phyloP scores from a whole-genome alignment of 805 yeast genomes.

The Sugiyamaella smithiae region DNA sequence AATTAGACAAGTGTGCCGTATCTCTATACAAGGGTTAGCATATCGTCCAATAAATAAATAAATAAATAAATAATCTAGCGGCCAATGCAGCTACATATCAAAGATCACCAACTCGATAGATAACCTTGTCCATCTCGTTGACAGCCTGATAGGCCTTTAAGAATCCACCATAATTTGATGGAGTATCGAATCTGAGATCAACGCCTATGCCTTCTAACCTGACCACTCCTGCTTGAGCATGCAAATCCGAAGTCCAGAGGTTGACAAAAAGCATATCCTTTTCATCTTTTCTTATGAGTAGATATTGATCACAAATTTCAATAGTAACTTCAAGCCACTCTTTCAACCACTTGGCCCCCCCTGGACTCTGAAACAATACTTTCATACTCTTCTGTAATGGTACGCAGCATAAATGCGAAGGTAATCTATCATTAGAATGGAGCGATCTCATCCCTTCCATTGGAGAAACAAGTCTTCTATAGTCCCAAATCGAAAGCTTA shows the following conservation, averaged over 20 bases:
- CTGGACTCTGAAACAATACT: neutral
- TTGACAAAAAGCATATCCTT: neutral
- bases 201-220: neutral
- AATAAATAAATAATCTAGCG: neutral
- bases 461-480: no score
- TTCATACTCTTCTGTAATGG: no score
- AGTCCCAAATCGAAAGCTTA: neutral
- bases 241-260: neutral
- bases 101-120: neutral
- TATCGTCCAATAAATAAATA: neutral
- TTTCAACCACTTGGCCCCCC: neutral
- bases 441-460: no score
- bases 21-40: no score
- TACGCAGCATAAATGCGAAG: no score
- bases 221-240: neutral
- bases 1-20: no score
- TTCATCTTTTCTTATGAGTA: neutral
- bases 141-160: neutral
- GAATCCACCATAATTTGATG: neutral
- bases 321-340: neutral
- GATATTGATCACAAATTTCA: neutral
- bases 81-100: neutral
- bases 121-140: neutral
- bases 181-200: neutral
- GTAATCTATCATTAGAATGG: no score